Evolutionary conservation across 2,329 filamentous ascomycete species (phyloP).

Genomic region (Aspergillus fijiensis): DNA sequence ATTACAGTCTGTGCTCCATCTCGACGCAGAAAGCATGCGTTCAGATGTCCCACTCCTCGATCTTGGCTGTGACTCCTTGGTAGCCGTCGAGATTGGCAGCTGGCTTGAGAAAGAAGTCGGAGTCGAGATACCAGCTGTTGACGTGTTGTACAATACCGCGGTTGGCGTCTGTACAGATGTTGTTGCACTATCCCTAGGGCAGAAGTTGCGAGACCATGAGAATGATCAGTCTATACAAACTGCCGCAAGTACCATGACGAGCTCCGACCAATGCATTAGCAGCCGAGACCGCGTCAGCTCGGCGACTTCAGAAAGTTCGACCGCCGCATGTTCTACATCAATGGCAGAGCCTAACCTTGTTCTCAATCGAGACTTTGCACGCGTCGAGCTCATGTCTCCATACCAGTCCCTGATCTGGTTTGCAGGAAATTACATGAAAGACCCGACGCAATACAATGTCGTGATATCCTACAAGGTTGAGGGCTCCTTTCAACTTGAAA

Average conservation of each 20-base stretch:
- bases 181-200: too few species aligned
- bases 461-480: neutral
- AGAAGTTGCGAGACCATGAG: too few species aligned
- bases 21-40: neutral
- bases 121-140: neutral
- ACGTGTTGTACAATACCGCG: neutral
- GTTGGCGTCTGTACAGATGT: neutral
- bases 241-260: too few species aligned
- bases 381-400: conserved; percentile 2
- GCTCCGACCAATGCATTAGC: too few species aligned
- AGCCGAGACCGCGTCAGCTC: too few species aligned
- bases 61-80: neutral
- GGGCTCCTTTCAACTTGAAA: neutral
- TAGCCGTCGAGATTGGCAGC: neutral
- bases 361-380: neutral
- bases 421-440: conserved; percentile 4
- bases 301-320: neutral
- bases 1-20: too few species aligned
- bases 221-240: too few species aligned
- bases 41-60: neutral
- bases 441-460: conserved; percentile 4
- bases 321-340: neutral
- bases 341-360: neutral
- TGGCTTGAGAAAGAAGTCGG: neutral
- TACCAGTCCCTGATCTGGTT: conserved; percentile 7